These are phyloP conservation scores for Combretum micranthum DNA, from an alignment of 345 rosid genomes.

Conservation along the genomic window DNA sequence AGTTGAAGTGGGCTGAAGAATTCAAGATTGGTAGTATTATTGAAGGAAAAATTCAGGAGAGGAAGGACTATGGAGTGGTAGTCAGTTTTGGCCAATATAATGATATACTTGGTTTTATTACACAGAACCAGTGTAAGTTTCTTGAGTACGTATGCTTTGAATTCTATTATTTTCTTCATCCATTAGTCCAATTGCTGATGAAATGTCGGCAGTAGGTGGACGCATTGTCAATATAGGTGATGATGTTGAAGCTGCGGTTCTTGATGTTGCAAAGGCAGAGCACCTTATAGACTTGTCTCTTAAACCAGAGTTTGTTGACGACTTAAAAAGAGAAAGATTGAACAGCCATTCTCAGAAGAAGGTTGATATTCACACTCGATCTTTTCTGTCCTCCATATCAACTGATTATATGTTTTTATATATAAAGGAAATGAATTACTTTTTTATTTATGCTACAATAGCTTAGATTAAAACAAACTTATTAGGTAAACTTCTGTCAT, in stretches of 20 bases:
- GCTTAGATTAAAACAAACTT: too few species aligned
- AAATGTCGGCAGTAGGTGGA: constrained; percentile 54
- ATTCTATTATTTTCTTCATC: not conserved
- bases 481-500: too few species aligned
- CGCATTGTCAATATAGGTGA: constrained; percentile 46
- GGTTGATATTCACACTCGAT: constrained; percentile 30
- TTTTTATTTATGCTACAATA: not conserved
- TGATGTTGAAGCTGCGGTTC: constrained; percentile 61
- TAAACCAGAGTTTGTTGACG: constrained; percentile 56
- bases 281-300: constrained; percentile 81
- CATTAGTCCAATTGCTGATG: constrained; percentile 9
- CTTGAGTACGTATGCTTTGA: constrained; percentile 1
- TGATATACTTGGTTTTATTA: constrained; percentile 74
- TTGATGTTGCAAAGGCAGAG: constrained; percentile 76
- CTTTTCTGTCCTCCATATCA: not conserved
- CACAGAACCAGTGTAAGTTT: constrained; percentile 69
- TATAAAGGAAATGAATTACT: not conserved
- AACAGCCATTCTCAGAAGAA: constrained; percentile 35
- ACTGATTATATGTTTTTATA: too few species aligned
- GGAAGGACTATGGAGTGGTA: constrained; percentile 72
- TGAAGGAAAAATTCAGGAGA: constrained; percentile 70
- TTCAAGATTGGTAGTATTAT: constrained; percentile 56
- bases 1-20: constrained; percentile 63
- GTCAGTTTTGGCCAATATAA: constrained; percentile 57
- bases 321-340: constrained; percentile 29